Evolutionary conservation across 192 early-diverging fungal species (phyloP), one percentile per base, ranked within the genome.

Genomic region (Anaeromyces robustus): DNA sequence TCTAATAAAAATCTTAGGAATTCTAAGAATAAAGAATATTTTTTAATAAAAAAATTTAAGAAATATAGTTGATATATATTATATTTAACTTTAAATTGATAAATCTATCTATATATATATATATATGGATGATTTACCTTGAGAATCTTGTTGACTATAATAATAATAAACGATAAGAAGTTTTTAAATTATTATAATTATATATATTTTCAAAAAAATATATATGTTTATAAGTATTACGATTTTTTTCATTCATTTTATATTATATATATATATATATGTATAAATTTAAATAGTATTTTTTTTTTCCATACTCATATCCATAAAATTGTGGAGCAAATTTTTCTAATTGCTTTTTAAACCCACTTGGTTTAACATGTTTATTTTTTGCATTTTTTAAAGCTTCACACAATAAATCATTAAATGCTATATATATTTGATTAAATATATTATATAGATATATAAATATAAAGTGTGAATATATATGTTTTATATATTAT

Each of bases 1-100:
- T 88, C 86, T n/a, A 90, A 78, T 78, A 90, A 78, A 79, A 84
- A 86, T 29, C 89, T 81, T 77, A 90, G 80, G 52, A 88, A 89
- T 82, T 90, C 89, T 85, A 41, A 12, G 4, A 9, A 18, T 77
- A 77, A 81, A 29, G 7, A 29, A 39, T 29, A 9, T 30, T 30
- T 77, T 28, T 34, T 68, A 4, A 79, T 32, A 79, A 79, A 30
- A 11, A 29, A n/a, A n/a, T n/a, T n/a, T n/a, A n/a, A n/a, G n/a
- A n/a, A n/a, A n/a, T n/a, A n/a, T n/a, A n/a, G n/a, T n/a, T n/a
- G n/a, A n/a, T n/a, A n/a, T n/a, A n/a, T n/a, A n/a, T n/a, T n/a
- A n/a, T n/a, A n/a, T n/a, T n/a, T n/a, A n/a, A n/a, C n/a, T n/a
- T n/a, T n/a, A n/a, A n/a, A n/a, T n/a, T n/a, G n/a, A n/a, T n/a